Base-by-base conservation (phyloP, 2,329 filamentous ascomycete species). In the Aspergillus unguis region DNA sequence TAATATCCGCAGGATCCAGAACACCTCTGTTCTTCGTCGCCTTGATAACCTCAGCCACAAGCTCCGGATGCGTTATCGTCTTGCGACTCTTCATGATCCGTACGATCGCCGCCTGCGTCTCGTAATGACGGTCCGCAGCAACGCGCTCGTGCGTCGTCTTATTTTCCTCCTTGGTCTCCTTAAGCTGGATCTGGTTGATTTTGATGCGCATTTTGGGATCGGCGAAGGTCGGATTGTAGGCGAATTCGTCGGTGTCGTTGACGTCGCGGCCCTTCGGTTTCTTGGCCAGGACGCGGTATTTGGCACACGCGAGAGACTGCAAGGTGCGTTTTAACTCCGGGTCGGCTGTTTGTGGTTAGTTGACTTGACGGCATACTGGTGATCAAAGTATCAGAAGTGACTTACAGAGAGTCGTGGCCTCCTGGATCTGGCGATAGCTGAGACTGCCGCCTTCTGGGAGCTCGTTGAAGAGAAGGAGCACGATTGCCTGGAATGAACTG, bases 181-280 rank as follows among this genome's bases (percentile, higher is more conserved):
- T 95, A 46, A 96, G 82, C 73, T 99, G 94, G 62, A 99, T 94
- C 73, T 96, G 92, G 75, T 97, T 99, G 77, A 99, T 96, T 77
- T 99, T 99, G 75, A 99, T 86, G 52, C 91, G 85, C 72, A 89
- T 88, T 71, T 94, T 95, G 23, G 85, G 81, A 66, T 96, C 87
- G 2, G 76, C 76, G 72, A 99, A 99, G 11, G 70, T 69, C 41
- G 80, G 72, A 74, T 96, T 96, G 65, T 95, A 85, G 0, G 83
- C 84, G 65, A 99, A 99, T 0, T 85, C 88, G 72, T 99, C 95
- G 0, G 83, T 89, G 1, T 77, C 66, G 53, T 82, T 81, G 60
- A 99, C 85, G 0, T 99, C 92, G 50, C 86, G 84, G 48, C 89
- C 87, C 71, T 89, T 91, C 33, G 94, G 94, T 56, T 86, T 83